Evolutionary conservation across 108 stramenopile genomes (phyloP), one percentile per base, ranked within the genome.

Genomic region (Nitzschia inconspicua): DNA sequence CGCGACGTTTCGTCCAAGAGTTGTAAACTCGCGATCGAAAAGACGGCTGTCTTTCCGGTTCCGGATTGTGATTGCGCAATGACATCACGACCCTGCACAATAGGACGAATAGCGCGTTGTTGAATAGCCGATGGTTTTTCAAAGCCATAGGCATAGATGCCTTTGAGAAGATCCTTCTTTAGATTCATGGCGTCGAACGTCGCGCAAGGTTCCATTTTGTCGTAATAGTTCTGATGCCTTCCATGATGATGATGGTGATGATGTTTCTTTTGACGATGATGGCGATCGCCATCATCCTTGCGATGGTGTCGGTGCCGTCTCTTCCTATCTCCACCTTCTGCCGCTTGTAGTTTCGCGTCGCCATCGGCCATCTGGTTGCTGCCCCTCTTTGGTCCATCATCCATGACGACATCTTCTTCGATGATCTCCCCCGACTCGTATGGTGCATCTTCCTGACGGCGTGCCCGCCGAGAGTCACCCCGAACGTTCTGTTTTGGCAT

Each of bases 81-180:
- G 10, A 98, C 84, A 70, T 99, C 97, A 14, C 97, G 68, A 4
- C 98, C 98, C 19, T 79, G 60, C 0, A 97, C 72, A 57, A 98
- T 98, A 47, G 98, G 98, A 47, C 86, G 74, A 69, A 99, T 97
- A 16, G 98, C 98, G 9, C 98, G 85, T 62, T 99, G 97, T 70
- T 99, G 98, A 72, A 99, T 98, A 19, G 98, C 98, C 20, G 88
- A 90, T 3, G 98, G 98, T 52, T 86, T 88, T 63, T 98, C 97
- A 63, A 97, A 99, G 14, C 92, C 96, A 58, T 96, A 96, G 16
- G 94, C 95, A 71, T 97, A 99, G 46, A 98, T 92, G 18, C 98
- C 98, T 9, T 83, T 81, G 4, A 94, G 58, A 37, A 94, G 50
- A 49, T 76, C 74, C 0, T 82, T 80, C 57, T 89, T 89, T 32